Conservation (phyloP, 2,329 filamentous ascomycete genomes). For the Fonsecaea multimorphosa region DNA sequence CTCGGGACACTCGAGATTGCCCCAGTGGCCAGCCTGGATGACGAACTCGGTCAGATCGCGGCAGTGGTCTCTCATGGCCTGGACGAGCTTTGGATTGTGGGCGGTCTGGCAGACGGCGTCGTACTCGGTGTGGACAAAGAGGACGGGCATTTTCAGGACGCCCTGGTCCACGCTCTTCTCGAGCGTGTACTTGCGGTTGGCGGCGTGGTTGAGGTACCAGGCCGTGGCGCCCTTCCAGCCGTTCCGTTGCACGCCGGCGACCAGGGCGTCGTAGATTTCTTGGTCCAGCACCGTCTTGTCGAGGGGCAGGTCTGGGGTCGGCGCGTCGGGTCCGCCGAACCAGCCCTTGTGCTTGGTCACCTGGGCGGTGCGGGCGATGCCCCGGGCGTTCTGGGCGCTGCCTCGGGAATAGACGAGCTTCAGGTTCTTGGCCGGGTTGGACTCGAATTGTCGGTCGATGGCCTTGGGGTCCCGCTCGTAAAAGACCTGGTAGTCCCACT, state of each 20-base stretch:
- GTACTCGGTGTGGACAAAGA: constrained; percentile 32
- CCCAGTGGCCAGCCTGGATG: constrained; percentile 72
- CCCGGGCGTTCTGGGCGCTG: not conserved
- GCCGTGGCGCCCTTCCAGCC: constrained; percentile 49
- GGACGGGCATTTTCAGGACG: constrained; percentile 25
- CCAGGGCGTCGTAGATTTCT: constrained; percentile 18
- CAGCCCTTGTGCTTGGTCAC: constrained; percentile 41
- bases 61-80: constrained; percentile 27
- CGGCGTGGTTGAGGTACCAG: constrained; percentile 54
- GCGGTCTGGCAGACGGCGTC: constrained; percentile 23
- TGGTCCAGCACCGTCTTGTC: constrained; percentile 27
- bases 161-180: constrained; percentile 46
- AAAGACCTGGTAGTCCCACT: constrained; percentile 35
- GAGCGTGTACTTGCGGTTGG: constrained; percentile 51
- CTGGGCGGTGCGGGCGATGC: constrained; percentile 8
- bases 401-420: constrained; percentile 21
- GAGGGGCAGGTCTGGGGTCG: constrained; percentile 24
- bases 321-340: constrained; percentile 26
- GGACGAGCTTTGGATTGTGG: constrained; percentile 16
- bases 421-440: constrained; percentile 13
- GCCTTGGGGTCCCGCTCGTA: constrained; percentile 25
- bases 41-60: constrained; percentile 23
- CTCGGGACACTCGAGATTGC: constrained; percentile 72
- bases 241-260: constrained; percentile 46
- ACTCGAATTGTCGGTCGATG: constrained; percentile 22